phyloP scores from a whole-genome alignment of 805 yeast genomes.

The Blastobotrys muscicola region DNA sequence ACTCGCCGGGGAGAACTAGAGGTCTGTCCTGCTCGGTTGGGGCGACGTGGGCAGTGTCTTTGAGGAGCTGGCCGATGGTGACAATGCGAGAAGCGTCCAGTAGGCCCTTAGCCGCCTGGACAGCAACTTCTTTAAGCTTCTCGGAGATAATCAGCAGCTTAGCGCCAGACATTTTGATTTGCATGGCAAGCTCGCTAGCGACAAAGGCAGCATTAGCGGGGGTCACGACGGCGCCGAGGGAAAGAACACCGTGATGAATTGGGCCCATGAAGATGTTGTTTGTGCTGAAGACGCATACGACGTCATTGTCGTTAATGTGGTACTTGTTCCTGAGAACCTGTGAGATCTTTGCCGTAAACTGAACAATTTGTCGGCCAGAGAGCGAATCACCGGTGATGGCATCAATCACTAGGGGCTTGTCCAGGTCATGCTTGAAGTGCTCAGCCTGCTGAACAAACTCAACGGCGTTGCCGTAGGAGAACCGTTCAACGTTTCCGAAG shows the following conservation, averaged over 20 bases:
- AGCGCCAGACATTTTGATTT: constrained; percentile 12
- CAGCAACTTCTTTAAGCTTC: constrained; percentile 1
- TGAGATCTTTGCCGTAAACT: constrained; percentile 12
- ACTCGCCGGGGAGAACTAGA: neutral
- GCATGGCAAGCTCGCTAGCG: constrained; percentile 24
- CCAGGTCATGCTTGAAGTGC: constrained; percentile 6
- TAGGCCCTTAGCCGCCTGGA: neutral
- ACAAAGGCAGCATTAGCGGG: constrained; percentile 26
- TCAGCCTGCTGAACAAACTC: constrained; percentile 10
- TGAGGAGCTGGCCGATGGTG: constrained; percentile 1
- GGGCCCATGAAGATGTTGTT: constrained; percentile 21
- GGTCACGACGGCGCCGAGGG: constrained; percentile 21
- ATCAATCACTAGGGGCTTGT: constrained; percentile 15
- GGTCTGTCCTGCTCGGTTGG: constrained; percentile 1
- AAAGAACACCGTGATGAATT: constrained; percentile 20
- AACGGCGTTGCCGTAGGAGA: constrained; percentile 14
- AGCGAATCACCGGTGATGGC: constrained; percentile 16
- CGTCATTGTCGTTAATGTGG: constrained; percentile 17
- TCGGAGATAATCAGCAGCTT: constrained; percentile 4
- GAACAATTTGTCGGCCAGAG: constrained; percentile 7
- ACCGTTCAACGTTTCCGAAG: constrained; percentile 11
- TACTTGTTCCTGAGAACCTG: constrained; percentile 12
- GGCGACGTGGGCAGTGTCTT: neutral
- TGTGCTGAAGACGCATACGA: constrained; percentile 20
- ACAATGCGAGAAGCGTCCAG: neutral